Base-by-base conservation (phyloP, 2,329 filamentous ascomycete genomes). In the Periconia sp. region DNA sequence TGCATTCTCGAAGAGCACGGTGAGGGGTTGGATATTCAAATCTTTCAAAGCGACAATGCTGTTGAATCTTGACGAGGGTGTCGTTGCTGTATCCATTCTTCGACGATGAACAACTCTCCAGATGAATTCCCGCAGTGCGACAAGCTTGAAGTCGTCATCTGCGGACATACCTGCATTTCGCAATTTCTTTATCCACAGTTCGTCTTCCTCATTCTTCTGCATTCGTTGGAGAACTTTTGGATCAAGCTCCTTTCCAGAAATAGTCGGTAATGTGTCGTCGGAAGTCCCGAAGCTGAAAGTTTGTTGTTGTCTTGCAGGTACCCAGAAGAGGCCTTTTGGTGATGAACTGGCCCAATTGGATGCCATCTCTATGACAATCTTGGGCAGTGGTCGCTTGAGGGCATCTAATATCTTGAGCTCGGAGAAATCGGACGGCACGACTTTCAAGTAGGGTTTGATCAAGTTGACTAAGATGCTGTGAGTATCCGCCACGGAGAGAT, bases 81-180 rank as follows among this genome's bases (percentile, higher is more conserved):
- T 71, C 51, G 56, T 78, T 67, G 58, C 68, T 65, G 75, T 74
- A 49, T 82, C 79, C 3, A 86, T 84, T 10, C 83, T 77, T 65
- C 87, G 90, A 56, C 90, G 86, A 63, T 86, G 85, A 47, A 89
- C 89, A 8, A 94, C 82, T 40, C 90, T 86, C 90, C 91, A 96
- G 41, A 99, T 90, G 65, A 96, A 97, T 68, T 97, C 92, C 53
- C 90, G 82, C 11, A 99, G 79, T 6, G 87, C 89, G 35, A 97
- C 78, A 2, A 99, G 77, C 72, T 99, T 97, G 68, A 89, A 85
- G 61, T 99, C 94, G 62, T 99, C 93, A 43, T 97, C 92, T 1
- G 81, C 68, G 1, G 81, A 79, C 78, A 99, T 85, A 0, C 94
- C 94, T 41, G 96, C 85, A 59, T 91, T 96, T 47, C 90, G 85